Percentiles rank a stretch among this genome's conserved stretches.
These are phyloP conservation scores for Paxillus rubicundulus DNA, from an alignment of 768 basidiomycete genomes.

Conservation along the genomic window DNA sequence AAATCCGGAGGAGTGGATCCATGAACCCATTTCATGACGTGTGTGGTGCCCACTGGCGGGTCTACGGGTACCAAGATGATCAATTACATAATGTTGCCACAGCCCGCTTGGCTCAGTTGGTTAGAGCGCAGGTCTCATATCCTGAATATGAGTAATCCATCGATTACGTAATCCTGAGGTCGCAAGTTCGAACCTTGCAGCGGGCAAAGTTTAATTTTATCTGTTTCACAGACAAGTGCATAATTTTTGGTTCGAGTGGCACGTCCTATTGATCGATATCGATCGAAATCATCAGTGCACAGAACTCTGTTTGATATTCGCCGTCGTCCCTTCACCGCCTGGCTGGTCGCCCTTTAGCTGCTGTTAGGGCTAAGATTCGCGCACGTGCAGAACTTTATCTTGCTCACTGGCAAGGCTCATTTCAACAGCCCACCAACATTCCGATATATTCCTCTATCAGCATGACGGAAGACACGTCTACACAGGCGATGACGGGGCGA, in stretches of 20 bases:
- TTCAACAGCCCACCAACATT: no score
- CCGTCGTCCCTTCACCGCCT: no score
- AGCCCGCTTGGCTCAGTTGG: conserved; percentile 54
- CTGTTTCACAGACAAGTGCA: neutral
- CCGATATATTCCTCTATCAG: neutral
- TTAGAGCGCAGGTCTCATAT: conserved; percentile 60
- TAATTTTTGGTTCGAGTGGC: no score
- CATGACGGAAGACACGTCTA: neutral
- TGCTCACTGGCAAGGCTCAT: neutral
- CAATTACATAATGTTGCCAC: neutral
- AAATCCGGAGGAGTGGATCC: no score
- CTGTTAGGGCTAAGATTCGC: neutral
- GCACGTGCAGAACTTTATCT: neutral
- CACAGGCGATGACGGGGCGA: neutral
- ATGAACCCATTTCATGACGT: no score
- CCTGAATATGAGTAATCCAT: conserved; percentile 28
- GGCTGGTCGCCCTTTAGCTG: neutral
- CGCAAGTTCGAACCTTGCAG: conserved; percentile 64
- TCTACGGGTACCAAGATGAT: no score
- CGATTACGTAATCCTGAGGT: conserved; percentile 50
- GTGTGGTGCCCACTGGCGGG: no score
- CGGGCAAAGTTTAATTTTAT: conserved; percentile 34
- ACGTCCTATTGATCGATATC: no score
- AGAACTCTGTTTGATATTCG: no score
- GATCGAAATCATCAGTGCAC: no score